These are phyloP conservation scores for Microstegium vimineum DNA, from an alignment of 176 grass and related monocot genomes.

Conservation along the genomic window DNA sequence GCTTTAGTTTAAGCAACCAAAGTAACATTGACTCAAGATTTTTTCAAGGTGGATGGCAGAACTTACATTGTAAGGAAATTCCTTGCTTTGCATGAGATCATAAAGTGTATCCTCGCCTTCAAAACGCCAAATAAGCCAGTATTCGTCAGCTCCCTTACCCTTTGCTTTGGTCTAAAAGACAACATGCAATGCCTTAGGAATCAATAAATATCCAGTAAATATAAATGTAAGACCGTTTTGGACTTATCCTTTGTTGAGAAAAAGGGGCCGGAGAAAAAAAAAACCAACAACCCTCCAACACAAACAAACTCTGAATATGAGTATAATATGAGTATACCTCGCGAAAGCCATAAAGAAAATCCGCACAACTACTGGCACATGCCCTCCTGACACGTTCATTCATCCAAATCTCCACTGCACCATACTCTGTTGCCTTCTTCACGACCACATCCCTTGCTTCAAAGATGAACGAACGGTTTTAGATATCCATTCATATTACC, in stretches of 20 bases:
- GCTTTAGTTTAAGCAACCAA: background rate
- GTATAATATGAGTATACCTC: conserved; percentile 50
- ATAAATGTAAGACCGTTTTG: background rate
- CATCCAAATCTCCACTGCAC: conserved; percentile 98
- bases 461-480: conserved; percentile 30
- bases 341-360: conserved; percentile 93
- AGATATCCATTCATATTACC: background rate
- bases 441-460: conserved; percentile 89
- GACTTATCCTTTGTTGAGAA: background rate
- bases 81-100: conserved; percentile 91
- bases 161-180: conserved; percentile 70
- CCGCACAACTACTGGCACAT: conserved; percentile 75
- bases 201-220: background rate
- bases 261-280: background rate
- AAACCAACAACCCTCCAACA: background rate
- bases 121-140: conserved; percentile 87
- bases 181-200: background rate
- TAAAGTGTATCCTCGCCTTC: conserved; percentile 86
- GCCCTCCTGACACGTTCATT: conserved; percentile 86
- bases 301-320: background rate
- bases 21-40: background rate
- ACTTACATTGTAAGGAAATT: conserved; percentile 99
- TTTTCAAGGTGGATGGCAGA: background rate
- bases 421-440: conserved; percentile 98
- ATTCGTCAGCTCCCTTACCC: conserved; percentile 76